Evolutionary conservation across 192 early-diverging fungal genomes (phyloP).

Genomic region (Phlyctochytrium bullatum): DNA sequence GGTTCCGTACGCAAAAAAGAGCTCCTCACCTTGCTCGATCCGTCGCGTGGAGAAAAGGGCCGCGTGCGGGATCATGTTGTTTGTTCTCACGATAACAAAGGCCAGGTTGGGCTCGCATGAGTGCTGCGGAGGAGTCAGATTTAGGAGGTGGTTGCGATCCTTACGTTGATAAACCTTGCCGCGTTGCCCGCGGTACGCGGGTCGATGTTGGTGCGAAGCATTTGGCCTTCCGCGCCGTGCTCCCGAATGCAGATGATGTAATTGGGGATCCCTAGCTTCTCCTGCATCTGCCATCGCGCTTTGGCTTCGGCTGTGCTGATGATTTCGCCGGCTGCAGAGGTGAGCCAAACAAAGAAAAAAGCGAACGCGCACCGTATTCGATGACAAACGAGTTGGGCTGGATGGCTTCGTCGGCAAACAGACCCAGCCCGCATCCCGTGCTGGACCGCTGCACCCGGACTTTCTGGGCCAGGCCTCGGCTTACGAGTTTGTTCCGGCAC

Average conservation of each 20-base stretch:
- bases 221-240: conserved; percentile 11
- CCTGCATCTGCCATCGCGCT: conserved; percentile 26
- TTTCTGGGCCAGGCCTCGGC: conserved; percentile 7
- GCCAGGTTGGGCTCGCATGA: conserved; percentile 38
- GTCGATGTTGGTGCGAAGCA: conserved; percentile 38
- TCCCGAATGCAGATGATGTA: conserved; percentile 39
- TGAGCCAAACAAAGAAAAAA: not conserved
- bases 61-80: conserved; percentile 27
- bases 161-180: conserved; percentile 37
- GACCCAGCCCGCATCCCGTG: conserved; percentile 17
- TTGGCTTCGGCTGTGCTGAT: conserved; percentile 29
- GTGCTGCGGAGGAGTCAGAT: no score
- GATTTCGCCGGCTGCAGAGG: conserved; percentile 30
- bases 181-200: conserved; percentile 30
- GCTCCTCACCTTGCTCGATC: conserved; percentile 32
- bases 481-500: conserved; percentile 36
- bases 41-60: conserved; percentile 34
- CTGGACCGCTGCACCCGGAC: conserved; percentile 12
- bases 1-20: conserved; percentile 37
- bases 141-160: no score
- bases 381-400: conserved; percentile 23
- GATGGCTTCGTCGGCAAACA: conserved; percentile 10
- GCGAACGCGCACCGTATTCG: conserved; percentile 22
- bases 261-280: conserved; percentile 12
- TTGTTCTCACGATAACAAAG: conserved; percentile 27